Base-by-base conservation (phyloP, 345 rosid species). In the Geranium brycei region DNA sequence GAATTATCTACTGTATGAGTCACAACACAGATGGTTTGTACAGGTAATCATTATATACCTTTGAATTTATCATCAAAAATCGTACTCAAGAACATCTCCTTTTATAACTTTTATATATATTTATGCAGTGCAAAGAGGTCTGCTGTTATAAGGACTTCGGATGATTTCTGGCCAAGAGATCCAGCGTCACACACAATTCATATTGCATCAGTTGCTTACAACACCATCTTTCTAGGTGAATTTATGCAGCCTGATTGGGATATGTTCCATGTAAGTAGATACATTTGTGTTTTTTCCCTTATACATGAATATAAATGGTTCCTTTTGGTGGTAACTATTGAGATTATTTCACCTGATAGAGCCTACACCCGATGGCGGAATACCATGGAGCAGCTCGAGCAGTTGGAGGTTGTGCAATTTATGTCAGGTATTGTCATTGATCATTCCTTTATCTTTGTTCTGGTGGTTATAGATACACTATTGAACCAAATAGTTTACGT, bases 211-310 rank as follows among this genome's bases (percentile, higher is more conserved):
- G 88, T 83, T 63, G 88, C 91, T 62, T 86, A 83, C 55, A 86
- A 86, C 61, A 77, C 86, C 19, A 63, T 86, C 66, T 86, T 86
- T 64, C 85, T 86, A 10, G 85, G 91, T 5, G 91, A 83, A 66
- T 81, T 86, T 69, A 85, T 83, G 91, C 88, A 83, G 70, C 86
- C 88, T 11, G 86, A 86, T 73, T 86, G 88, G 91, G 91, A 86
- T 63, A 86, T 83, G 85, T 86, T 86, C 62, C 91, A 86, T 77
- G 88, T 81, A 75, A 78, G 82, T 71, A 18, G 32, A 71, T 16
- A n/a, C 16, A 17, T 23, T 38, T 0, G 3, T n/a, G n/a, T 57
- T 61, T 56, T 28, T 40, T 19, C 16, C 31, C 55, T 62, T 18
- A 19, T 12, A 19, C 32, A 3, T 32, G 17, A 7, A 55, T 62